These are phyloP conservation scores for Postia placenta DNA, from an alignment of 768 basidiomycete genomes.

Conservation along the genomic window DNA sequence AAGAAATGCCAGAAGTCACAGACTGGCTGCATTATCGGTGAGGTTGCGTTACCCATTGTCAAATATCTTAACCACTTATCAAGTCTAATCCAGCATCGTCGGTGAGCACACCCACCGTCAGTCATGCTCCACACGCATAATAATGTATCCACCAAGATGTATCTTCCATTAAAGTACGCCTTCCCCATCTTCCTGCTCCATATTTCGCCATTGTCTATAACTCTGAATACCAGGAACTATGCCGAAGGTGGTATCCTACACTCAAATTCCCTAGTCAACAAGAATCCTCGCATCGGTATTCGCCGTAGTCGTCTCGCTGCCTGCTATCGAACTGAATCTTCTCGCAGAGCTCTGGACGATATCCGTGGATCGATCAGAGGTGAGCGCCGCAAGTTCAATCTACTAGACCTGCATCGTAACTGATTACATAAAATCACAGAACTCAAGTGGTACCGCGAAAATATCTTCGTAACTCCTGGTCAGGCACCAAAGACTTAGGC, in stretches of 20 bases:
- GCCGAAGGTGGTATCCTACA: constrained; percentile 64
- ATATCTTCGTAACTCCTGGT: constrained; percentile 45
- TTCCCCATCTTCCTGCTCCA: not conserved
- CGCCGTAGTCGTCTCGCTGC: no score
- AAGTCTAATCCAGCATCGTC: constrained; percentile 71
- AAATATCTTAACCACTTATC: no score
- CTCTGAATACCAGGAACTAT: constrained; percentile 61
- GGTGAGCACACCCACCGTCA: constrained; percentile 39
- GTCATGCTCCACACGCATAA: not conserved
- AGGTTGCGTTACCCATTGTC: no score
- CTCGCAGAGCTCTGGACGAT: constrained; percentile 73
- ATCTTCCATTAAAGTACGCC: constrained; percentile 68
- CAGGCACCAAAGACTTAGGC: no score
- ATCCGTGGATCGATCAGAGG: constrained; percentile 74
- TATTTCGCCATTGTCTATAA: not conserved
- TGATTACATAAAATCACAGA: no score
- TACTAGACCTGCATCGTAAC: no score
- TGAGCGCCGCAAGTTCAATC: no score
- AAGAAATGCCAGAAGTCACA: constrained; percentile 76
- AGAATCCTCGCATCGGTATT: constrained; percentile 52
- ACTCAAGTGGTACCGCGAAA: constrained; percentile 71
- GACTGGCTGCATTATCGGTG: constrained; percentile 83
- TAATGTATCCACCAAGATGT: constrained; percentile 46
- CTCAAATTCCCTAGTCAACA: constrained; percentile 17
- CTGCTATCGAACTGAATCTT: not conserved